phyloP scores from a whole-genome alignment of 2,329 filamentous ascomycete genomes.

The Neonectria sp. region DNA sequence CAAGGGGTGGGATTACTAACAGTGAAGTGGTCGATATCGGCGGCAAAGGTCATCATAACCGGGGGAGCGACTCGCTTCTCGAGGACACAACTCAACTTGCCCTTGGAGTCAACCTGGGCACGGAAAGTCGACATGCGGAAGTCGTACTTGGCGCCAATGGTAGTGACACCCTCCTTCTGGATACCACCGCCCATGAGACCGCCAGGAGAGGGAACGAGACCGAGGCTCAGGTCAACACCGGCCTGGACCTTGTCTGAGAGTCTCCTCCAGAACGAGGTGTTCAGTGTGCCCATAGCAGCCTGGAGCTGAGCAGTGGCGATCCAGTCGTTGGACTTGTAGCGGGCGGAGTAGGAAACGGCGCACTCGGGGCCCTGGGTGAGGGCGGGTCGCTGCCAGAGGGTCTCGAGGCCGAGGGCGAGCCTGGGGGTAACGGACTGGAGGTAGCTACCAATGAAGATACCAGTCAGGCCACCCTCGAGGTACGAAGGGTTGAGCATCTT shows the following conservation, averaged over 20 bases:
- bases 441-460: constrained; percentile 96
- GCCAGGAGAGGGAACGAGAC: constrained; percentile 77
- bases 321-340: constrained; percentile 95
- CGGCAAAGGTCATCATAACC: constrained; percentile 94
- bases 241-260: constrained; percentile 96
- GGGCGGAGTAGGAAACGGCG: constrained; percentile 88
- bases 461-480: constrained; percentile 92
- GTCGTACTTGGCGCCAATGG: constrained; percentile 97
- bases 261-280: constrained; percentile 93
- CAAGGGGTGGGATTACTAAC: constrained; percentile 68
- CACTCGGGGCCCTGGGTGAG: constrained; percentile 92
- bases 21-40: constrained; percentile 95
- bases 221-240: constrained; percentile 93
- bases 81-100: constrained; percentile 91
- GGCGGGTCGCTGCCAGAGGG: constrained; percentile 91
- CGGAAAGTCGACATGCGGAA: constrained; percentile 97
- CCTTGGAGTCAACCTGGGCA: constrained; percentile 94
- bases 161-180: constrained; percentile 90
- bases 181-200: constrained; percentile 82
- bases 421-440: constrained; percentile 92
- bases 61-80: constrained; percentile 97
- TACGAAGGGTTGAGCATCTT: constrained; percentile 97
- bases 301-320: constrained; percentile 92
- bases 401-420: constrained; percentile 90
- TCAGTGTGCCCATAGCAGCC: constrained; percentile 85